Percentiles rank a stretch among this genome's conserved stretches.
Evolutionary conservation across 129 eudicot species (phyloP).

Genomic region (Centaurea solstitialis): DNA sequence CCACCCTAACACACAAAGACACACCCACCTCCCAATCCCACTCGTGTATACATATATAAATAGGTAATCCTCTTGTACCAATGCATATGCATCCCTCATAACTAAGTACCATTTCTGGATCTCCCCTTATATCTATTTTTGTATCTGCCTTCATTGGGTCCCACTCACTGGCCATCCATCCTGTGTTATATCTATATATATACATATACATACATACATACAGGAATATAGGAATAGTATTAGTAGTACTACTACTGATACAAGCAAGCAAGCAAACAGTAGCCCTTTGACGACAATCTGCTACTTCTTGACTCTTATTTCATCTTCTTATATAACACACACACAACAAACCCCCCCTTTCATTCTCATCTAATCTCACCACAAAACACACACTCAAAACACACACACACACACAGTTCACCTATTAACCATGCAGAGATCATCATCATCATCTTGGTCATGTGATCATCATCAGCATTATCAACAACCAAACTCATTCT

Average conservation of each 20-base stretch:
- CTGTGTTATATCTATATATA: background rate
- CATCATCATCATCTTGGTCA: no score
- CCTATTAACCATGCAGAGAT: constrained; percentile 22
- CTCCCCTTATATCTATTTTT: constrained; percentile 26
- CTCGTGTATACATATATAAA: constrained; percentile 36
- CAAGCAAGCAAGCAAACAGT: constrained; percentile 30
- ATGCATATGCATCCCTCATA: constrained; percentile 31
- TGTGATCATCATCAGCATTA: no score
- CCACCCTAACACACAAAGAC: background rate
- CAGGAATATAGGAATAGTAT: constrained; percentile 6
- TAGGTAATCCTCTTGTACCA: constrained; percentile 27
- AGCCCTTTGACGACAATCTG: constrained; percentile 53
- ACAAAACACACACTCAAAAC: background rate
- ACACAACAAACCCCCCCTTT: background rate
- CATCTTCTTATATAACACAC: constrained; percentile 36
- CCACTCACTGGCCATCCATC: constrained; percentile 32
- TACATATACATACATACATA: background rate
- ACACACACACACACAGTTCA: background rate
- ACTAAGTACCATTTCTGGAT: constrained; percentile 23
- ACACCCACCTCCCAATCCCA: constrained; percentile 1
- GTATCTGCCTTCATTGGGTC: constrained; percentile 16
- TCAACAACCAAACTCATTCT: constrained; percentile 36
- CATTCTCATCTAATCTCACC: no score
- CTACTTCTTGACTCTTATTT: constrained; percentile 67
- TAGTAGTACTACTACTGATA: constrained; percentile 12